Evolutionary conservation across 345 rosid species (phyloP).

Genomic region (Reutealis trisperma): DNA sequence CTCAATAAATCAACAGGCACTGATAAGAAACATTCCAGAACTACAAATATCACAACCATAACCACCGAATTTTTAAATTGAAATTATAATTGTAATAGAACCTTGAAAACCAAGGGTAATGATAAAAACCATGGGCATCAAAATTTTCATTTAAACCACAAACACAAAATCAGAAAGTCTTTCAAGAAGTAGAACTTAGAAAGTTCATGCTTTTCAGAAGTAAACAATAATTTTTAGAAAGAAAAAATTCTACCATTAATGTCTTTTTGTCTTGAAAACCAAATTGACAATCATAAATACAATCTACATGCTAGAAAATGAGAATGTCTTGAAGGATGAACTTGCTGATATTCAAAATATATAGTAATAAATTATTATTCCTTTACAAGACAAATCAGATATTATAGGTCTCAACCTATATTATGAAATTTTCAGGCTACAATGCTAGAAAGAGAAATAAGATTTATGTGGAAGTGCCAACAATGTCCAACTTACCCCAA

Average conservation of each 20-base stretch:
- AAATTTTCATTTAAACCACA: no score
- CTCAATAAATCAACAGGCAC: background rate
- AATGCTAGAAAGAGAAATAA: background rate
- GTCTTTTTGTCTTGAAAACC: no score
- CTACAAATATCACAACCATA: background rate
- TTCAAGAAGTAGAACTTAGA: no score
- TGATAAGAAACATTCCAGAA: no score
- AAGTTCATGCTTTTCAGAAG: no score
- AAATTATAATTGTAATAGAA: background rate
- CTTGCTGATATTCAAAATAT: background rate
- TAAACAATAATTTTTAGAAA: no score
- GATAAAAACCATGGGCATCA: background rate
- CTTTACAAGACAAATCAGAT: background rate
- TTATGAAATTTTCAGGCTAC: background rate
- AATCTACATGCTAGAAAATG: no score
- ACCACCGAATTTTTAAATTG: background rate
- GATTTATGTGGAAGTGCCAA: background rate
- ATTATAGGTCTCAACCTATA: background rate
- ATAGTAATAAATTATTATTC: background rate
- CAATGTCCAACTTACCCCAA: conserved; percentile 66
- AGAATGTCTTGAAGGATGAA: background rate
- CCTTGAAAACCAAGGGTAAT: background rate
- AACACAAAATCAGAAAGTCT: no score
- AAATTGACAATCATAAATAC: no score
- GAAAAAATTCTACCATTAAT: no score